Percentiles rank a stretch among this genome's conserved stretches.
These are phyloP conservation scores for Senna tora DNA, from an alignment of 306 rosid genomes.

Conservation along the genomic window DNA sequence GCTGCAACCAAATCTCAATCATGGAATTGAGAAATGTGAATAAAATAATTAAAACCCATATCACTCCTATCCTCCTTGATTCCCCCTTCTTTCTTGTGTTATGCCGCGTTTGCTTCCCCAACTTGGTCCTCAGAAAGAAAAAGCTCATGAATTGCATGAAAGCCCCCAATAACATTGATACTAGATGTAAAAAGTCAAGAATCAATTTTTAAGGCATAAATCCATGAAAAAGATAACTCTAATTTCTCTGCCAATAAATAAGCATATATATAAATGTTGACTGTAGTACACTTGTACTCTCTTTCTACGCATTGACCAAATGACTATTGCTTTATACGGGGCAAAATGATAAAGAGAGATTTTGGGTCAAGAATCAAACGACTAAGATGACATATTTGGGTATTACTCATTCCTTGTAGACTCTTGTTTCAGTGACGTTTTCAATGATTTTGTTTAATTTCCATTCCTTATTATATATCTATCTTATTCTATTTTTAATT, in stretches of 20 bases:
- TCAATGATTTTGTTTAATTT: neutral
- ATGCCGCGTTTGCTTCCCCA: conserved; percentile 41
- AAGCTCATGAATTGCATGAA: conserved; percentile 50
- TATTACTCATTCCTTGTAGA: too few relatives aligned
- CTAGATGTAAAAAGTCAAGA: conserved; percentile 38
- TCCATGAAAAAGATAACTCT: neutral
- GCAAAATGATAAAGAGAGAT: neutral
- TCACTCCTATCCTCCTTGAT: conserved; percentile 37
- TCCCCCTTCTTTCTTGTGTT: conserved; percentile 32
- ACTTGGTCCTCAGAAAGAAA: conserved; percentile 40
- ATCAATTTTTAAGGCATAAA: conserved; percentile 28
- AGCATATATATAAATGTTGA: conserved; percentile 2
- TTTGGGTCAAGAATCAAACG: neutral
- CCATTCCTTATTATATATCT: neutral
- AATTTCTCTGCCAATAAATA: neutral
- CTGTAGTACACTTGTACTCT: too few relatives aligned
- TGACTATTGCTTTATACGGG: neutral
- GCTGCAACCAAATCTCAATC: conserved; percentile 41
- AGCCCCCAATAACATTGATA: conserved; percentile 27
- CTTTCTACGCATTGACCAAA: neutral
- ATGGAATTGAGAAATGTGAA: conserved; percentile 37
- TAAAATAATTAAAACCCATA: conserved; percentile 9
- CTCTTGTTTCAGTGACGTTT: conserved; percentile 6
- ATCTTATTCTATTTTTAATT: too few relatives aligned
- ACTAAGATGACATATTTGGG: too few relatives aligned